phyloP scores from a whole-genome alignment of 352 stramenopile genomes.

The Pythium monospermum region DNA sequence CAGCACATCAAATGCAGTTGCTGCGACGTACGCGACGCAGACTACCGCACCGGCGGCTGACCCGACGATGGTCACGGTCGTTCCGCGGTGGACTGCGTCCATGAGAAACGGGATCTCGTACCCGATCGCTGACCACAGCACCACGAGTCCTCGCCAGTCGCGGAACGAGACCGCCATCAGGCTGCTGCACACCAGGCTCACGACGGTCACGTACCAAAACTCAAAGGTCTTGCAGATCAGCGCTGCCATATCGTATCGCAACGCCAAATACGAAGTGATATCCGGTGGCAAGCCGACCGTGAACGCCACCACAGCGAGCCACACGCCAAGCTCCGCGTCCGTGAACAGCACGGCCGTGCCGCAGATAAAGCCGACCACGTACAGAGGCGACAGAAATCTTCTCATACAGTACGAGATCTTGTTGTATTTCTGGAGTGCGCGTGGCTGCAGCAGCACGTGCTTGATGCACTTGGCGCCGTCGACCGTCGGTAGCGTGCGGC shows the following conservation, averaged over 20 bases:
- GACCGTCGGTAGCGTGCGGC: background rate
- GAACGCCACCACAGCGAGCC: background rate
- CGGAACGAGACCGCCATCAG: background rate
- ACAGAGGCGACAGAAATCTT: background rate
- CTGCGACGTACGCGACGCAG: background rate
- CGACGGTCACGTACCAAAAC: too few species aligned
- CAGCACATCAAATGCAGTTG: background rate
- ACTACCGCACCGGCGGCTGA: background rate
- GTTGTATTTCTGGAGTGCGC: background rate
- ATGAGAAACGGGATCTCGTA: constrained; percentile 9
- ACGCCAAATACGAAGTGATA: background rate
- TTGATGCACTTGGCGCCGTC: background rate
- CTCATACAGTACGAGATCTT: background rate
- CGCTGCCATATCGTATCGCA: too few species aligned
- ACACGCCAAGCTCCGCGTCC: background rate
- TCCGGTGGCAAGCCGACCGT: background rate
- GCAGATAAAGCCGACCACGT: background rate
- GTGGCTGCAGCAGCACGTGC: background rate
- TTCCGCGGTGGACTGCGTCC: background rate
- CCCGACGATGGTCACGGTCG: constrained; percentile 1
- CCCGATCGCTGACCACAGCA: background rate
- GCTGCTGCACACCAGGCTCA: background rate
- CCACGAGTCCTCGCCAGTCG: background rate
- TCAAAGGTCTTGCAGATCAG: too few species aligned
- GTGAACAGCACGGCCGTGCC: background rate